These are phyloP conservation scores for Diplosphaera chodatii DNA, from an alignment of 139 green algal species.

Conservation along the genomic window DNA sequence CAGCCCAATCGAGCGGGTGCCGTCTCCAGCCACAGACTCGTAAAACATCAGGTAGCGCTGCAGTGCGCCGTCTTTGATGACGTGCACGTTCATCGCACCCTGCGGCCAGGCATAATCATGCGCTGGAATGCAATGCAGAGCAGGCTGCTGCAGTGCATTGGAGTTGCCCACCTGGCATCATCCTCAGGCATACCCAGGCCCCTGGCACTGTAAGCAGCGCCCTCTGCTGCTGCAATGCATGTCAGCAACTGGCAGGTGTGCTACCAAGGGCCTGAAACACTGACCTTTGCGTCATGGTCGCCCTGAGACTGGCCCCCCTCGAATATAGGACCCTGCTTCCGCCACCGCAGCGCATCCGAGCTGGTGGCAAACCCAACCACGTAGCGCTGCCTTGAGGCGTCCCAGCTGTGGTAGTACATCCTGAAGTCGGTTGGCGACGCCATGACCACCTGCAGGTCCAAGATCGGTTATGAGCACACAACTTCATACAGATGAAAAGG, in stretches of 20 bases:
- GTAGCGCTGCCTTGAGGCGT: conserved; percentile 30
- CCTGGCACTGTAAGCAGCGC: no score
- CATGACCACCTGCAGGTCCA: conserved; percentile 62
- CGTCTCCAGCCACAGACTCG: conserved; percentile 67
- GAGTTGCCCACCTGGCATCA: no score
- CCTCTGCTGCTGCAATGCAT: no score
- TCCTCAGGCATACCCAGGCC: no score
- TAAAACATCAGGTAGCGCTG: conserved; percentile 85
- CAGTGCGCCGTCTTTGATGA: background rate
- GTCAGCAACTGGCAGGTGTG: no score
- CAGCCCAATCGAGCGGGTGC: conserved; percentile 62
- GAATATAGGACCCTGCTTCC: conserved; percentile 46
- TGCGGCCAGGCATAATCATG: background rate
- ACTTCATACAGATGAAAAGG: no score
- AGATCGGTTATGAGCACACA: no score
- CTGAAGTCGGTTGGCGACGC: conserved; percentile 69
- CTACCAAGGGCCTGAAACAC: no score
- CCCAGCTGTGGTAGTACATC: conserved; percentile 85
- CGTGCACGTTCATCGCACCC: background rate
- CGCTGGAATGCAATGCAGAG: no score
- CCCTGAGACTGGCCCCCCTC: conserved; percentile 46
- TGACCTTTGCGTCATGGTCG: conserved; percentile 55
- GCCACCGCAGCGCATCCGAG: conserved; percentile 60
- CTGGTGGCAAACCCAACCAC: conserved; percentile 66
- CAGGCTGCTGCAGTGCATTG: no score